Evolutionary conservation across 2,329 filamentous ascomycete species (phyloP).

Genomic region (Trichocomaceae sp.): DNA sequence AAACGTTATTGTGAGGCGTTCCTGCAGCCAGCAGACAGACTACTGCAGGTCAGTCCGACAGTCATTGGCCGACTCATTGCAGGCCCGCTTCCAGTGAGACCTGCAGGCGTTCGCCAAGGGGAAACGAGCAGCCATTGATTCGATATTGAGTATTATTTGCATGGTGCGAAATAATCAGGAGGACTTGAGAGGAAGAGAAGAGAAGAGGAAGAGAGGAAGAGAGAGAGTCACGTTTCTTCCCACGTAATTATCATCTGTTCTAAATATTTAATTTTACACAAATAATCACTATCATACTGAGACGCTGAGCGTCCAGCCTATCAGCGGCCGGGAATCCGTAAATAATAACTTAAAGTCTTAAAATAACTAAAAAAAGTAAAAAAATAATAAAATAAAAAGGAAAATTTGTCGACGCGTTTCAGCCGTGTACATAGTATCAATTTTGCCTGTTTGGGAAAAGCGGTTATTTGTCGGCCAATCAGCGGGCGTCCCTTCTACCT

Average conservation of each 20-base stretch:
- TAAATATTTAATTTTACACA: too few species aligned
- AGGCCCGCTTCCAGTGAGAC: not conserved
- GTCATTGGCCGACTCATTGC: not conserved
- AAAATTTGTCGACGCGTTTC: not conserved
- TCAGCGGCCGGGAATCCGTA: too few species aligned
- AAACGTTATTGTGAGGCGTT: slow-evolving; percentile 4
- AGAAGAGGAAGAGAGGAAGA: not conserved
- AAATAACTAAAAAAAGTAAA: too few species aligned
- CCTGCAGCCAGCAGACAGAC: not conserved
- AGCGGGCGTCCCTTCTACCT: not conserved
- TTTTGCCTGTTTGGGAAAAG: slow-evolving; percentile 4
- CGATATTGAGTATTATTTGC: not conserved
- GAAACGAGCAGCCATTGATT: not conserved
- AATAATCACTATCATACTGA: too few species aligned
- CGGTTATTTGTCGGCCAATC: slow-evolving; percentile 2
- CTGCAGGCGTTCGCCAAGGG: not conserved
- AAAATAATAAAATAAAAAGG: not conserved
- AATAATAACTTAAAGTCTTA: too few species aligned
- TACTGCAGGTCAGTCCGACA: not conserved
- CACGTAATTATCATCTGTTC: too few species aligned
- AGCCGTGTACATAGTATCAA: slow-evolving; percentile 3
- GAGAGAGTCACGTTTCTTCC: too few species aligned
- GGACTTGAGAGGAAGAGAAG: not conserved
- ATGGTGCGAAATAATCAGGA: not conserved
- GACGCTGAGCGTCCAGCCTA: too few species aligned